Evolutionary conservation across 495 filamentous ascomycete genomes (phyloP).

Genomic region (Choiromyces venosus): DNA sequence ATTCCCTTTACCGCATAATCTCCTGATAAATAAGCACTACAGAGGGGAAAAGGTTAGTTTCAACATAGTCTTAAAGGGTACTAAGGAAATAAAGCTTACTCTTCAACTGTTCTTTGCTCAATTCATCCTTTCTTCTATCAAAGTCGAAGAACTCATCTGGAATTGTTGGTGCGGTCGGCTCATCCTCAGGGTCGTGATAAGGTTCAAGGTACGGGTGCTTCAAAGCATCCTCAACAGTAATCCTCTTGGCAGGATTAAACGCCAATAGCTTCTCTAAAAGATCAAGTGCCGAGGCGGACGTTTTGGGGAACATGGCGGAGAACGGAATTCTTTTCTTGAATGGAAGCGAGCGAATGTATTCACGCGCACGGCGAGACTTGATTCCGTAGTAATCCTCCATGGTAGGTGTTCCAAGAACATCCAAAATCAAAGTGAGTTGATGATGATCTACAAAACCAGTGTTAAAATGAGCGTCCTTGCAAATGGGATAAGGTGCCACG

Average conservation of each 20-base stretch:
- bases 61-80: neutral
- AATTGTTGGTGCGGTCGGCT: constrained; percentile 93
- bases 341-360: constrained; percentile 98
- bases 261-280: constrained; percentile 91
- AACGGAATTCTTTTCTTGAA: constrained; percentile 99
- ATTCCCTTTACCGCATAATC: constrained; percentile 80
- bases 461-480: constrained; percentile 32
- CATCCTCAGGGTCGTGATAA: constrained; percentile 98
- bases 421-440: constrained; percentile 93
- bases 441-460: constrained; percentile 68
- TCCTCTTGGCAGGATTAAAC: constrained; percentile 98
- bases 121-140: constrained; percentile 97
- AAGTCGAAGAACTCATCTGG: constrained; percentile 99
- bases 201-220: constrained; percentile 98
- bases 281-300: constrained; percentile 86
- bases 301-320: constrained; percentile 95
- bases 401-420: constrained; percentile 95
- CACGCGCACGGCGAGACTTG: constrained; percentile 93
- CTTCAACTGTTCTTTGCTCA: constrained; percentile 98
- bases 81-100: constrained; percentile 48
- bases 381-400: constrained; percentile 99
- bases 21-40: constrained; percentile 90
- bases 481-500: constrained; percentile 43
- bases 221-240: constrained; percentile 93
- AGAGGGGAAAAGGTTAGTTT: constrained; percentile 17